Base-by-base conservation (phyloP, 1,284 basidiomycete species). In the Heterobasidion occidentale region DNA sequence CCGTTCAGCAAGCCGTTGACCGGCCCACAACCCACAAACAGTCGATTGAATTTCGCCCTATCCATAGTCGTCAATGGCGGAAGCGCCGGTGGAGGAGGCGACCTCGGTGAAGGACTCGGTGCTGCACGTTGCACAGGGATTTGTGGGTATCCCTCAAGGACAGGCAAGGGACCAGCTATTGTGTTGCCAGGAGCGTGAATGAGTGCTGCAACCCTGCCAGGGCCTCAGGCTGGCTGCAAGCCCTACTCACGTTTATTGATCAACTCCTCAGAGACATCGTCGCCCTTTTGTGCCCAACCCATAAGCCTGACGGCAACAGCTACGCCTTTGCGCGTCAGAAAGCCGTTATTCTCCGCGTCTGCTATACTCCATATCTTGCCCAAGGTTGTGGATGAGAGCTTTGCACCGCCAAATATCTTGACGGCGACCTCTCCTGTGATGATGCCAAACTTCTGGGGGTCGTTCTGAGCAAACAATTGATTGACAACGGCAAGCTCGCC, bases 301-400 rank as follows among this genome's bases (percentile, higher is more conserved):
- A 99, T 94, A 48, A 99, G 78, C 55, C 97, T 81, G 33, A 97
- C 77, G 9, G 92, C 94, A 59, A 90, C 79, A 48, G 91, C 86
- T 67, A 94, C 90, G 45, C 89, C 90, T 64, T 91, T 92, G 61
- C 81, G 84, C 14, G 92, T 88, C 56, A 99, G 79, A 73, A 89
- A 94, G 3, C 95, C 95, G 60, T 91, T 91, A 76, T 97, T 94
- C 49, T 93, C 88, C 53, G 89, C 87, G 75, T 99, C 97, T 46
- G 94, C 88, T 59, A 98, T 74, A 55, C 78, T 81, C 96, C 97
- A 99, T 64, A 99, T 88, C 74, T 97, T 90, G 46, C 94, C 94
- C 58, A 99, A 85, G 38, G 82, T 78, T n/a, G 79, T 74, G 8
- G 91, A 84, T 35, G 83, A 72, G 56, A 96, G 80, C 64, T 88